A percentile compares a stretch with the other conserved stretches of the same genome.
These are phyloP conservation scores for Hsuehochloa calcarea DNA, from an alignment of 176 grass and related monocot genomes.

Conservation along the genomic window DNA sequence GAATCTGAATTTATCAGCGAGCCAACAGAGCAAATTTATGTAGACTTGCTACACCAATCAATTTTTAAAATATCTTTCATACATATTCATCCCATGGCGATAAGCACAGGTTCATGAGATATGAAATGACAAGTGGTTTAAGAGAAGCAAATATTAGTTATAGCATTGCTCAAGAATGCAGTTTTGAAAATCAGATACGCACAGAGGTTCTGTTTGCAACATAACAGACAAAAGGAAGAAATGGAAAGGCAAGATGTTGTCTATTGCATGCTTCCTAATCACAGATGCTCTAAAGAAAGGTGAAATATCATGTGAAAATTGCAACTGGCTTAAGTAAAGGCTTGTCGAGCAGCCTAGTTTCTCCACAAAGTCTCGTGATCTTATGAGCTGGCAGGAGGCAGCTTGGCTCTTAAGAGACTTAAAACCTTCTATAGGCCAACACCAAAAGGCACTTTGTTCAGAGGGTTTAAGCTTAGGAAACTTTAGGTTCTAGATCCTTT, in stretches of 20 bases:
- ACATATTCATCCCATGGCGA: neutral
- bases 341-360: neutral
- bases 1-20: constrained; percentile 11
- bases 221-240: neutral
- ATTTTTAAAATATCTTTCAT: neutral
- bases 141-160: neutral
- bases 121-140: neutral
- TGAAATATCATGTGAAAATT: constrained; percentile 10
- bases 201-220: neutral
- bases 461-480: neutral
- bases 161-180: neutral
- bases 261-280: neutral
- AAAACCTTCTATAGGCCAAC: neutral
- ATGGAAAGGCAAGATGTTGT: constrained; percentile 15
- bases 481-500: constrained; percentile 4
- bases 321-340: neutral
- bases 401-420: neutral
- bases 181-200: constrained; percentile 7
- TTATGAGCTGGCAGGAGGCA: constrained; percentile 18
- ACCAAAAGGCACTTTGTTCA: neutral
- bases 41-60: constrained; percentile 1
- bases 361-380: neutral
- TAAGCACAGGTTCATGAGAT: constrained; percentile 2
- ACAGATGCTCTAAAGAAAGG: constrained; percentile 16
- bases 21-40: neutral